Evolutionary conservation across 345 rosid species (phyloP), one percentile per base, ranked within the genome.

Genomic region (Leavenworthia alabamica): DNA sequence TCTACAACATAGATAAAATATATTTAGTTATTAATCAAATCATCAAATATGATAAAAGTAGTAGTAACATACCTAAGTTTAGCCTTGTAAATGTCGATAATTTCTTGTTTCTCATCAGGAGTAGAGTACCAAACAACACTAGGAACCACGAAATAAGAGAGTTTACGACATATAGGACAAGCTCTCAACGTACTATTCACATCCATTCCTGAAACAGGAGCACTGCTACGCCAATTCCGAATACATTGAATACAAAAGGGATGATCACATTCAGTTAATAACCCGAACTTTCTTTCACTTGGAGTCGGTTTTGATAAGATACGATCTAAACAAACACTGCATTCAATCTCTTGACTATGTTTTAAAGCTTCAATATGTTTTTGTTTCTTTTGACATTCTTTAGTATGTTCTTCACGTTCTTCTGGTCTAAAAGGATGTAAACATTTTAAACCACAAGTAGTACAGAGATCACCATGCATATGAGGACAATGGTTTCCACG

Each of bases 131-230:
- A 93, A 48, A 93, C 82, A 67, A 80, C 90, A 76, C 95, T 93
- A 1, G 99, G 99, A 70, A 89, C 82, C 70, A 93, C 96, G 43
- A 89, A 93, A 77, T 93, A 93, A 8, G 99, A 93, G 24, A 86
- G 71, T 75, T 93, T 93, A 59, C 96, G 97, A 66, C 99, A 90
- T 29, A 87, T 84, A 15, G 97, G 97, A 66, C 99, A 93, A 3
- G 96, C 77, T 80, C 97, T 85, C 77, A 85, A 70, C 29, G 91
- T 75, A 68, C 82, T 78, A 67, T 85, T 86, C 26, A 84, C 85
- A 75, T 93, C 97, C 92, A 89, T 81, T 39, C 97, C 95, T 11
- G 96, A 84, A 12, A 85, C 80, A 35, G 96, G 92, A 84, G 56
- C 88, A 69, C 82, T 86, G 36, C 79, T 79, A 15, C 95, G 95